Percentiles rank a stretch among this genome's conserved stretches.
These are phyloP conservation scores for Fulvia fulva DNA, from an alignment of 2,329 filamentous ascomycete genomes.

Conservation along the genomic window DNA sequence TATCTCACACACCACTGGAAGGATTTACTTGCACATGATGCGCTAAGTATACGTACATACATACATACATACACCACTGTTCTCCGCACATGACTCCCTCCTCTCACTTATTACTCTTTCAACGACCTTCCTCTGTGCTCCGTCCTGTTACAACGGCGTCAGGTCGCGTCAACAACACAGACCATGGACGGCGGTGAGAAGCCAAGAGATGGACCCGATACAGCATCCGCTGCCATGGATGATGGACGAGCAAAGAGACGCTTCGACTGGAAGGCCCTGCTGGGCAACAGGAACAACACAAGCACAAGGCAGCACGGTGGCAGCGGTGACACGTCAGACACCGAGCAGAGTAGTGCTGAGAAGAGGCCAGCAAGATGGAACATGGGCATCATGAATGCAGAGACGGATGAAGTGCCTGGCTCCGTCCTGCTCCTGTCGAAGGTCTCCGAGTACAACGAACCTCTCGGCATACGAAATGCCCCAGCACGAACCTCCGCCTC, in stretches of 20 bases:
- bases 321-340: conserved; percentile 15
- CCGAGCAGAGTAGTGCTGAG: conserved; percentile 7
- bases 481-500: conserved; percentile 57
- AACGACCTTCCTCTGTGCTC: not conserved
- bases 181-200: not conserved
- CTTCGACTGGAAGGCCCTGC: conserved; percentile 23
- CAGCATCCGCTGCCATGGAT: not conserved
- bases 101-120: not conserved
- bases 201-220: not conserved
- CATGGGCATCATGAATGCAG: conserved; percentile 79
- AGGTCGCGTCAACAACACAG: not conserved
- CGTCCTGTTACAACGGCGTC: not conserved
- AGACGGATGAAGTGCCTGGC: conserved; percentile 80
- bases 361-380: conserved; percentile 44
- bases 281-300: conserved; percentile 9
- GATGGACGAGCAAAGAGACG: conserved; percentile 19
- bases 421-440: conserved; percentile 58
- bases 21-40: not conserved
- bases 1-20: not conserved
- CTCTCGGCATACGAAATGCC: conserved; percentile 59
- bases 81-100: not conserved
- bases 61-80: not conserved
- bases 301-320: conserved; percentile 10
- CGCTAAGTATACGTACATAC: not conserved
- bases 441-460: conserved; percentile 56